Conservation (phyloP, 176 grass and related monocot genomes). For the Tillandsia leiboldiana region DNA sequence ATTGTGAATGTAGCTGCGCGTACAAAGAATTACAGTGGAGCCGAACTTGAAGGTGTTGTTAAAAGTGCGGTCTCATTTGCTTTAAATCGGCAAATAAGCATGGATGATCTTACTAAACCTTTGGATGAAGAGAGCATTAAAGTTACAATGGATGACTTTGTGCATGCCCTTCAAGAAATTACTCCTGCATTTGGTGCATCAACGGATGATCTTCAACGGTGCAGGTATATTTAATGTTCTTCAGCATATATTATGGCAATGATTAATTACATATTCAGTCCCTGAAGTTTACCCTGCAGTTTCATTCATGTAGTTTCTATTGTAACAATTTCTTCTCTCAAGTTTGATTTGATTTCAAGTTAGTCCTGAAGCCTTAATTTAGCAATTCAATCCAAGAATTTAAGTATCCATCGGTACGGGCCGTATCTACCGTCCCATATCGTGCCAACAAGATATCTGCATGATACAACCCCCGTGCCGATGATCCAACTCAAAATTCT, state of each 20-base stretch:
- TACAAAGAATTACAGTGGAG: slow-evolving; percentile 96
- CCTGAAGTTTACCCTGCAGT: no score
- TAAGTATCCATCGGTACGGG: no score
- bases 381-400: no score
- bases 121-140: slow-evolving; percentile 96
- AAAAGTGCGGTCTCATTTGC: slow-evolving; percentile 95
- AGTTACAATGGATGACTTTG: slow-evolving; percentile 96
- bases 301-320: no score
- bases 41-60: slow-evolving; percentile 95
- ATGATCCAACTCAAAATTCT: no score
- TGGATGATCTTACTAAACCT: slow-evolving; percentile 89
- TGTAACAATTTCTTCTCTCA: no score
- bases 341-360: no score
- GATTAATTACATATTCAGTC: no score
- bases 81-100: slow-evolving; percentile 78
- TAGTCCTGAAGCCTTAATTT: no score
- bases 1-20: slow-evolving; percentile 65
- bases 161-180: slow-evolving; percentile 89
- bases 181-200: slow-evolving; percentile 91
- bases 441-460: no score
- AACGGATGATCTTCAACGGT: slow-evolving; percentile 85
- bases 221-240: slow-evolving; percentile 44
- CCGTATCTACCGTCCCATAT: no score
- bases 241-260: background rate
- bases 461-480: no score